These are phyloP conservation scores for Circinella umbellata DNA, from an alignment of 371 early-diverging fungal species.

Conservation along the genomic window DNA sequence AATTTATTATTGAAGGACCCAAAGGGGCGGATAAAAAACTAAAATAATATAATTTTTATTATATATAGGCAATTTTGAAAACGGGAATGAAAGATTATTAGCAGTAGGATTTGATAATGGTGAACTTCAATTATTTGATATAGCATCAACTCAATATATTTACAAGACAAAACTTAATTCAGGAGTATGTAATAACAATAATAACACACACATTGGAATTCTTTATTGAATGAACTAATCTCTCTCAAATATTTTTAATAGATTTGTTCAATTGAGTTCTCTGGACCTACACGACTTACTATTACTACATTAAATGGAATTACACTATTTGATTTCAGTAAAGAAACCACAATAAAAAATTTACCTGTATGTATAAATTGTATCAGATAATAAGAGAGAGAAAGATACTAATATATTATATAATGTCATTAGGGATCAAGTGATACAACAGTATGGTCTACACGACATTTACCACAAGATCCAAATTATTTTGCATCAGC, in stretches of 20 bases:
- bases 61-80: not conserved
- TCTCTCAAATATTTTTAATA: slow-evolving; percentile 2
- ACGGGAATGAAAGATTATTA: slow-evolving; percentile 34
- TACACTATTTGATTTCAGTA: slow-evolving; percentile 30
- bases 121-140: slow-evolving; percentile 75
- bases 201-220: not conserved
- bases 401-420: not conserved
- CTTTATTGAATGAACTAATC: not conserved
- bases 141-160: slow-evolving; percentile 56
- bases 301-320: slow-evolving; percentile 61
- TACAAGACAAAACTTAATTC: slow-evolving; percentile 79
- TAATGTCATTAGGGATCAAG: slow-evolving; percentile 34
- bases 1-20: not conserved
- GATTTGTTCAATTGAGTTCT: slow-evolving; percentile 70
- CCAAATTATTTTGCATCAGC: slow-evolving; percentile 67
- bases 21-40: too few species aligned
- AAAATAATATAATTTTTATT: too few species aligned
- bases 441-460: slow-evolving; percentile 77
- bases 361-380: slow-evolving; percentile 31
- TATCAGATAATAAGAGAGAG: not conserved
- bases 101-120: slow-evolving; percentile 86
- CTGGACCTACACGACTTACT: slow-evolving; percentile 48
- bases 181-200: slow-evolving; percentile 58
- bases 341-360: slow-evolving; percentile 12
- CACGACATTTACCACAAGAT: slow-evolving; percentile 72